Evolutionary conservation across 1,139 yeast species (phyloP), one percentile per base, ranked within the genome.

Genomic region (Geotrichum bryndzae): DNA sequence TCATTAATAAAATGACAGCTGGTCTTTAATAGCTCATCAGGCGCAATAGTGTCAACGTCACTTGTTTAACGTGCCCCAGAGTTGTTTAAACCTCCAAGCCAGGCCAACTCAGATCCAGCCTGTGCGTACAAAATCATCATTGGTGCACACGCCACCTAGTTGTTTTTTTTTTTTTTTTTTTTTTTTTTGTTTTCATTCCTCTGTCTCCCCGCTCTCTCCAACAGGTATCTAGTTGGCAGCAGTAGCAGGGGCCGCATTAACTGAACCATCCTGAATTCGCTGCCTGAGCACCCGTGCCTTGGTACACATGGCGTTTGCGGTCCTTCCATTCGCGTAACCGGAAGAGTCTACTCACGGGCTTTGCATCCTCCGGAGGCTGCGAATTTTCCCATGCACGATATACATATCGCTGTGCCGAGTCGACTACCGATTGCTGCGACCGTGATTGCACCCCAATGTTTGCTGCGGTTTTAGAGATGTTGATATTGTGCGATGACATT

Each of bases 321-420:
- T 60, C 63, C 31, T 57, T 60, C 63, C 63, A 60, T 41, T 60
- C 58, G 10, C 50, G 48, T 45, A 60, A 52, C 31, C 50, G 46
- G 38, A 51, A 13, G 45, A 46, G 15, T 18, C 57, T 29, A 35
- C 59, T 53, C 18, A 53, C 52, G 18, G 45, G 45, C 22, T 56
- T 53, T 22, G 51, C 57, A 18, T 60, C 63, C 11, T 65, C 67
- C 15, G 64, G 67, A 2, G 66, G 63, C 48, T 62, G 62, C 1
- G 66, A 65, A 48, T 66, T 64, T 51, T 56, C 63, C 66, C 66
- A 66, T 18, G 65, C 66, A 48, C 64, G 63, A 60, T 63, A 64
- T 3, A 63, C 67, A 22, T 57, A 61, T 41, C 66, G 59, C 56
- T 65, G 67, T 0, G 66, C 67, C 22, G 62, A 57, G 50, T 66